Conservation (phyloP, 2,329 filamentous ascomycete genomes). For the Monilinia vaccinii-corymbosi region DNA sequence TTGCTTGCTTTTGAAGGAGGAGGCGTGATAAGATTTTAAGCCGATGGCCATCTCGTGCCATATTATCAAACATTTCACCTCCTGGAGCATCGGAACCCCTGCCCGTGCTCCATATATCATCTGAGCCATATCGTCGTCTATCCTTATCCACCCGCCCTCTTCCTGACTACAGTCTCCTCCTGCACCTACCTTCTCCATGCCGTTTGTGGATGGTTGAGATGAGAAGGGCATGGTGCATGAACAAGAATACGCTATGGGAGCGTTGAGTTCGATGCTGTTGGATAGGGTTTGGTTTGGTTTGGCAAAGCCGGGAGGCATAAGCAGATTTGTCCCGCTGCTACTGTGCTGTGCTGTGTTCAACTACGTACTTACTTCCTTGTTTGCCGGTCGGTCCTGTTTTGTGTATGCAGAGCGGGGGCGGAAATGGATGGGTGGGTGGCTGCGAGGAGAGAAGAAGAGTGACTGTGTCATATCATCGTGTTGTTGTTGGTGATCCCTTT, state of each 20-base stretch:
- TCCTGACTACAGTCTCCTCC: background rate
- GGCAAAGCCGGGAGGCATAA: slow-evolving; percentile 8
- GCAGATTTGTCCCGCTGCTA: slow-evolving; percentile 13
- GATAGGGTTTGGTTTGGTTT: slow-evolving; percentile 10
- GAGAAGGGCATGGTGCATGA: slow-evolving; percentile 15
- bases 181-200: slow-evolving; percentile 6
- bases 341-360: slow-evolving; percentile 12
- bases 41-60: background rate
- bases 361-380: background rate
- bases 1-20: background rate
- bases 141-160: no score
- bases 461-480: slow-evolving; percentile 5
- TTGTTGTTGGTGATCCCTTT: background rate
- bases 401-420: slow-evolving; percentile 13
- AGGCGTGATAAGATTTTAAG: background rate
- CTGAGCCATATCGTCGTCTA: slow-evolving; percentile 5
- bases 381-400: slow-evolving; percentile 13
- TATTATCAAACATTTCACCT: background rate
- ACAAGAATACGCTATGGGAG: slow-evolving; percentile 5
- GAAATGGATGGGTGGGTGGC: slow-evolving; percentile 11
- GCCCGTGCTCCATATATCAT: slow-evolving; percentile 1
- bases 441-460: slow-evolving; percentile 1
- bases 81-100: background rate
- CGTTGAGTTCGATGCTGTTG: slow-evolving; percentile 1
- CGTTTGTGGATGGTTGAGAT: slow-evolving; percentile 1